Conservation (phyloP, 495 filamentous ascomycete species). For the Hypoxylon perforatum region DNA sequence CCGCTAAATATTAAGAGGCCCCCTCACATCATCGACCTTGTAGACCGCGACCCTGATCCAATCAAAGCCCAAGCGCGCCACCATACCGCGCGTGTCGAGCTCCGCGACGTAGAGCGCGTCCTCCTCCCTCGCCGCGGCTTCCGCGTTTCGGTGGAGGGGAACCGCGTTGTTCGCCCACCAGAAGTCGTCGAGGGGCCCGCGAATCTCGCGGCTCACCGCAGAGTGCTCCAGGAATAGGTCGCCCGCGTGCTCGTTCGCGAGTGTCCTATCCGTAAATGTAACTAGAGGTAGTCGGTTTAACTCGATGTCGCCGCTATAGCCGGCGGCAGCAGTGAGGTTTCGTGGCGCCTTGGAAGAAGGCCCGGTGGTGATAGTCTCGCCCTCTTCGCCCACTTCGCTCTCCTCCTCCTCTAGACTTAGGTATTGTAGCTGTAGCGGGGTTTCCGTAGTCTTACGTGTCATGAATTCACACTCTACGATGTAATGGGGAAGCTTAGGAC, state of each 20-base stretch:
- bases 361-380: no score
- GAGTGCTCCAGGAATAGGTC: constrained; percentile 23
- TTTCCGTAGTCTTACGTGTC: constrained; percentile 1
- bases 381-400: background rate
- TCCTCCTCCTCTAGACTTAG: background rate
- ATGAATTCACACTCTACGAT: constrained; percentile 36
- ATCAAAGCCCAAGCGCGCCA: constrained; percentile 21
- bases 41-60: constrained; percentile 25
- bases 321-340: no score
- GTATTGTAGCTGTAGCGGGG: background rate
- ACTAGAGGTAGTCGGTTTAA: constrained; percentile 12
- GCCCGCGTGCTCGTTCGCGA: constrained; percentile 28
- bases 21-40: constrained; percentile 21
- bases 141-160: constrained; percentile 7
- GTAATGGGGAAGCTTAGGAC: constrained; percentile 19
- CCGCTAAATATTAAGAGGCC: constrained; percentile 26
- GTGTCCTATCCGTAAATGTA: constrained; percentile 21
- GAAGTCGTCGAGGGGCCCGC: constrained; percentile 14
- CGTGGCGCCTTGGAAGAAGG: no score
- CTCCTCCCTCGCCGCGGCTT: background rate
- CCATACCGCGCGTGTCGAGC: constrained; percentile 19
- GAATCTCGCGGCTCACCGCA: constrained; percentile 14
- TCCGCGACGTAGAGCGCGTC: constrained; percentile 14
- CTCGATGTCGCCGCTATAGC: constrained; percentile 8
- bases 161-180: constrained; percentile 22